Percentiles rank a stretch among this genome's conserved stretches.
Evolutionary conservation across 495 filamentous ascomycete species (phyloP).

Genomic region (Tuber melanosporum): DNA sequence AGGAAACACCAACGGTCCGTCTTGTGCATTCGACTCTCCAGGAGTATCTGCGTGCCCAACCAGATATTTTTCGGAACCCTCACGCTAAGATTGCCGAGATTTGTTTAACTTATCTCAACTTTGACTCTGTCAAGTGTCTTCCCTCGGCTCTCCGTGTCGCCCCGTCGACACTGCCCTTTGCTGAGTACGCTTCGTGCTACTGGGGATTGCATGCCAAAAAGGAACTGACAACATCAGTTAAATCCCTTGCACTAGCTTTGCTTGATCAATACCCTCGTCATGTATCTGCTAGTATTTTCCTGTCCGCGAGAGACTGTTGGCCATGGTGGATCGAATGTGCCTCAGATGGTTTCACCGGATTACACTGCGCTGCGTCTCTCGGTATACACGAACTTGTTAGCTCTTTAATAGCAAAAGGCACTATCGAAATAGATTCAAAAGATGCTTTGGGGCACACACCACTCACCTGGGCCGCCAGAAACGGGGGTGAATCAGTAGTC

Average conservation of each 20-base stretch:
- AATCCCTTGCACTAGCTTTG: not conserved
- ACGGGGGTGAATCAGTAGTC: not conserved
- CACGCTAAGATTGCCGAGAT: not conserved
- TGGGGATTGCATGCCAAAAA: not conserved
- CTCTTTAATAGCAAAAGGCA: not conserved
- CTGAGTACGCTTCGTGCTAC: not conserved
- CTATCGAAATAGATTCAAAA: slow-evolving; percentile 1
- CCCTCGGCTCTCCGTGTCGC: not conserved
- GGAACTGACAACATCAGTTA: not conserved
- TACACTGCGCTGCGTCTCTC: not conserved
- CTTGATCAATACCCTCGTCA: not conserved
- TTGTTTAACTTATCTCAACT: slow-evolving; percentile 11
- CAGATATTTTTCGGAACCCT: not conserved
- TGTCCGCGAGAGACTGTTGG: not conserved
- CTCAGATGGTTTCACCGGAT: not conserved
- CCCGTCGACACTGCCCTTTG: not conserved
- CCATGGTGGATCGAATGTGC: slow-evolving; percentile 2
- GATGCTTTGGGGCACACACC: slow-evolving; percentile 10
- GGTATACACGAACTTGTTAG: not conserved
- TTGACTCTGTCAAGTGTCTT: not conserved
- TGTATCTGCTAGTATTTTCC: not conserved
- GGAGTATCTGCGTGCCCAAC: slow-evolving; percentile 6
- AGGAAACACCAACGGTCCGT: not conserved
- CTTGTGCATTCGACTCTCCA: slow-evolving; percentile 5
- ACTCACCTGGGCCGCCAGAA: slow-evolving; percentile 7